Evolutionary conservation across 1,284 basidiomycete species (phyloP), one percentile per base, ranked within the genome.

Genomic region (Cryptococcus sp.): DNA sequence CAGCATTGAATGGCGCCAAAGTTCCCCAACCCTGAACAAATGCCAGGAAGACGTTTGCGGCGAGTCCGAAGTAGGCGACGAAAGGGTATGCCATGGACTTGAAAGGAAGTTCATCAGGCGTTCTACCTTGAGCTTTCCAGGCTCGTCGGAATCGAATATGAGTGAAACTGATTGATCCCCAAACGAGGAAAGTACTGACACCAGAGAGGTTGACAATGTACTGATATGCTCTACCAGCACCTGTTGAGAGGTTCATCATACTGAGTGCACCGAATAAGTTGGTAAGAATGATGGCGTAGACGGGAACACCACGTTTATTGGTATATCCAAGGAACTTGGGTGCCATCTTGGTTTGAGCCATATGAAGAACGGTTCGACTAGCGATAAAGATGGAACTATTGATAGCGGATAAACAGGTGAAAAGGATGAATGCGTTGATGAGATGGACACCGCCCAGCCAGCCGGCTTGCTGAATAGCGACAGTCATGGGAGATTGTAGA

Each of bases 131-230:
- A 21, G 59, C 56, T 34, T 57, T 49, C 77, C 77, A 78, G 0
- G 75, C 78, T 25, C 45, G 42, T 19, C 77, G 65, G 74, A 78
- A 78, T 21, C 77, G 74, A 48, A 77, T 74, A 53, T 67, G 63
- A 36, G 55, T 55, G 41, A 59, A 55, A 22, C 56, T 51, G 49
- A 64, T 67, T 7, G 48, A 28, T n/a, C 51, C 55, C 64, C 65
- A 67, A 16, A 57, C 55, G 45, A 67, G 41, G 52, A 67, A 65
- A 0, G 63, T 60, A 18, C 51, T 50, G 31, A 65, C 60, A 24
- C 61, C 63, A 0, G 61, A 57, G 19, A 67, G 48, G 54, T 67
- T 64, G 49, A 64, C 58, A 36, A 67, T 54, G 52, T 57, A 64
- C 16, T 28, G 9, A 53, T 59, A 62, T 16, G 70, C 66, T 41